Conservation (phyloP, 257 asterid species). For the Gardenia jasminoides region DNA sequence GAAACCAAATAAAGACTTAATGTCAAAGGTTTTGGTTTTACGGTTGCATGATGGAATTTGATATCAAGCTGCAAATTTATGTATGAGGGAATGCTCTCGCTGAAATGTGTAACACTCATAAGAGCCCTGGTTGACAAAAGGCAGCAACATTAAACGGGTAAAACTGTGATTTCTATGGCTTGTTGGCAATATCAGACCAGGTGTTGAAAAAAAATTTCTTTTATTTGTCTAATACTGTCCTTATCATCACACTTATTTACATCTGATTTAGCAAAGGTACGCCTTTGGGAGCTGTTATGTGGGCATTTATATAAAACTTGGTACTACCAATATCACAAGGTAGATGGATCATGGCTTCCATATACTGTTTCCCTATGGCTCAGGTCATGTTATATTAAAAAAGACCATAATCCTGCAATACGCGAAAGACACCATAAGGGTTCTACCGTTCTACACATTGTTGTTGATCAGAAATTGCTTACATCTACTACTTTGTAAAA, state of each 20-base stretch:
- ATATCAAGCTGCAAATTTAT: neutral
- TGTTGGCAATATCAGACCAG: neutral
- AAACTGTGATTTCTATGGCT: neutral
- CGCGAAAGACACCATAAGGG: neutral
- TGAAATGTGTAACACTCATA: neutral
- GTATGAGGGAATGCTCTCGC: neutral
- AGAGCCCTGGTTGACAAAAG: neutral
- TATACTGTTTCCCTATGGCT: neutral
- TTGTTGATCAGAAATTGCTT: neutral
- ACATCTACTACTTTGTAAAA: neutral
- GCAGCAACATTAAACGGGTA: neutral
- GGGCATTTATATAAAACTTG: neutral
- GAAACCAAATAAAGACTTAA: neutral
- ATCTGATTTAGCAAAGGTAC: neutral
- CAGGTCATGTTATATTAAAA: neutral
- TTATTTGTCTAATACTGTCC: neutral
- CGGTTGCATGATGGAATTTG: neutral
- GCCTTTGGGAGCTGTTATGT: neutral
- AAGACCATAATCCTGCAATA: neutral
- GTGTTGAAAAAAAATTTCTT: neutral
- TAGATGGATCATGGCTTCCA: neutral
- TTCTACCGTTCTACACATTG: neutral
- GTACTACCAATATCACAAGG: neutral
- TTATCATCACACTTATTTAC: neutral
- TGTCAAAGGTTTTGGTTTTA: neutral